Conservation (phyloP, 2,329 filamentous ascomycete species). For the Arachnopeziza araneosa region DNA sequence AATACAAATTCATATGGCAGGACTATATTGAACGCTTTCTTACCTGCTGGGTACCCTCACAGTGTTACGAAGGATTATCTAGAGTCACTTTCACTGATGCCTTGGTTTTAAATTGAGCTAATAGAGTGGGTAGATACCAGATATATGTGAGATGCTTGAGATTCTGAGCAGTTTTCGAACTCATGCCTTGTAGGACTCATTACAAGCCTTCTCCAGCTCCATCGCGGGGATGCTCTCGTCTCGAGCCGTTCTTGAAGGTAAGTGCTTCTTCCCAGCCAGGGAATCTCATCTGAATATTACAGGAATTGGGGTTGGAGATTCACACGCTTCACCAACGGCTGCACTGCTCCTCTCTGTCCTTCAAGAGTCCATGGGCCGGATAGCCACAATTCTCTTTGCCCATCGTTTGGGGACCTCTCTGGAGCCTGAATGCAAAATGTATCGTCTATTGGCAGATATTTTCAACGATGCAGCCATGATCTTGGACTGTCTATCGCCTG, state of each 20-base stretch:
- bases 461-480: constrained; percentile 68
- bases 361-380: constrained; percentile 58
- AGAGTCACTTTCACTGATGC: constrained; percentile 40
- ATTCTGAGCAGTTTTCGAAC: not conserved
- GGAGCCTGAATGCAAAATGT: constrained; percentile 69
- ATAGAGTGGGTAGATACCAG: constrained; percentile 47
- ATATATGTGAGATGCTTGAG: constrained; percentile 50
- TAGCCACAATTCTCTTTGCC: constrained; percentile 66
- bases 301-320: constrained; percentile 65
- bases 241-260: constrained; percentile 61
- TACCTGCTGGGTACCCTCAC: constrained; percentile 63
- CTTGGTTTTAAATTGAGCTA: not conserved
- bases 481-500: constrained; percentile 63
- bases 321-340: constrained; percentile 56
- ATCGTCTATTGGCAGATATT: constrained; percentile 62
- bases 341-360: constrained; percentile 61
- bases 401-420: constrained; percentile 61
- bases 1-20: constrained; percentile 22
- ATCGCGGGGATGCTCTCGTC: constrained; percentile 60
- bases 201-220: constrained; percentile 61
- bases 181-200: constrained; percentile 44
- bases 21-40: constrained; percentile 51
- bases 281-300: not conserved
- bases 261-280: not conserved
- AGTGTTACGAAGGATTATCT: constrained; percentile 68